These are phyloP conservation scores for Rhizopogon vesiculosus DNA, from an alignment of 768 basidiomycete species.

Conservation along the genomic window DNA sequence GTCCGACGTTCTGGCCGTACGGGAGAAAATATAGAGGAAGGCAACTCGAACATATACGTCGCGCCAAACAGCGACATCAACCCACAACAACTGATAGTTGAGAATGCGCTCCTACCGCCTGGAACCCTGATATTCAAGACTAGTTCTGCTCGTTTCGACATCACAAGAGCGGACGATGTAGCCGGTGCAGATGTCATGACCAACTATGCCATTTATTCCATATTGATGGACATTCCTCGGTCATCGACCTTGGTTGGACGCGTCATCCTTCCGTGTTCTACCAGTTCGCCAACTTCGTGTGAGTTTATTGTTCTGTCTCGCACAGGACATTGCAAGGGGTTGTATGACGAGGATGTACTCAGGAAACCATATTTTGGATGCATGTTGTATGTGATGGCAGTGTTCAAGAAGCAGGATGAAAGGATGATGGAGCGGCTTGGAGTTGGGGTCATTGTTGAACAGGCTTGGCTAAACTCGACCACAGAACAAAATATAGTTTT, in stretches of 20 bases:
- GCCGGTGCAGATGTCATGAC: neutral
- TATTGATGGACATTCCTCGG: neutral
- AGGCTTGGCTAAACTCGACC: neutral
- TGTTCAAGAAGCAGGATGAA: neutral
- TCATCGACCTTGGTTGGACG: slow-evolving; percentile 5
- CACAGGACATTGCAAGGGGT: neutral
- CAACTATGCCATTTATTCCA: slow-evolving; percentile 9
- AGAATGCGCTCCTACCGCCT: neutral
- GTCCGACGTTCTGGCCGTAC: neutral
- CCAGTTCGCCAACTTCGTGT: slow-evolving; percentile 1
- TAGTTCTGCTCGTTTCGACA: slow-evolving; percentile 8
- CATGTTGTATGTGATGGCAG: neutral
- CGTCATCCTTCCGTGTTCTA: slow-evolving; percentile 12
- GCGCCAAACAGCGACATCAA: neutral
- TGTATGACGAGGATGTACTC: neutral
- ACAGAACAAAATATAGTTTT: no score
- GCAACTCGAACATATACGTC: neutral
- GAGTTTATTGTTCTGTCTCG: slow-evolving; percentile 17
- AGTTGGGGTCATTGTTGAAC: neutral
- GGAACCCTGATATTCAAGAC: slow-evolving; percentile 20
- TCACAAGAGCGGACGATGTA: neutral
- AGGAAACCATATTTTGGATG: neutral
- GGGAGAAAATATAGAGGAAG: neutral
- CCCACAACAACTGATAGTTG: neutral
- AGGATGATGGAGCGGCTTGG: neutral